Conservation (phyloP, 2,329 filamentous ascomycete species). For the Colletotrichum tropicicola region DNA sequence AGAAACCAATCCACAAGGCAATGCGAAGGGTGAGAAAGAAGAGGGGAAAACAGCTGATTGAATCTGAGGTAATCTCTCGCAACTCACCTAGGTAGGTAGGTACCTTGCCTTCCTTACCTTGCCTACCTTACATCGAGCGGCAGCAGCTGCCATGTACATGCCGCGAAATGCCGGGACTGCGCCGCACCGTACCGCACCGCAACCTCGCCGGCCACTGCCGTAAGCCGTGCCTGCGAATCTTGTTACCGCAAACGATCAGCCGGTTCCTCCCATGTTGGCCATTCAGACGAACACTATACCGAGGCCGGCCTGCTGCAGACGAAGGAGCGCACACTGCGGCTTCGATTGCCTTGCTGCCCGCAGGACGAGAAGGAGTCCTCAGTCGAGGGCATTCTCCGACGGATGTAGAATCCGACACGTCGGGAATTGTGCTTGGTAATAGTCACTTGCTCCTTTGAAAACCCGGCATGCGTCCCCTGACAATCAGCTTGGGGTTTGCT, state of each 20-base stretch:
- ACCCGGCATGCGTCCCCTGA: background rate
- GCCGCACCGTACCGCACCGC: background rate
- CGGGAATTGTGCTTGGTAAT: background rate
- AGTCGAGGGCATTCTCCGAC: background rate
- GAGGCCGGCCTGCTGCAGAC: no score
- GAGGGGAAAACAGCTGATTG: background rate
- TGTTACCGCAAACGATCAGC: background rate
- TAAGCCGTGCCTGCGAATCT: slow-evolving; percentile 13
- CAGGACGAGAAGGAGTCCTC: background rate
- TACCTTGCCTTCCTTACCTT: background rate
- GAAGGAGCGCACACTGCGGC: no score
- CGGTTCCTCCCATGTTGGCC: background rate
- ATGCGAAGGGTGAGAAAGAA: background rate
- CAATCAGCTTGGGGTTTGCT: background rate
- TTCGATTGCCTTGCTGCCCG: no score
- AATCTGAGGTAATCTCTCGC: slow-evolving; percentile 15
- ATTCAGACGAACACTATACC: background rate
- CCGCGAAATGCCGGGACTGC: background rate
- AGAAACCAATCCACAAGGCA: background rate
- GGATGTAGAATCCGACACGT: background rate
- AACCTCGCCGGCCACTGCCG: background rate
- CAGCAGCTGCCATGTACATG: background rate
- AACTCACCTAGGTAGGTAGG: background rate
- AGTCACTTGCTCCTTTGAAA: slow-evolving; percentile 3
- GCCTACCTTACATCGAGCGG: background rate